Percentiles rank a stretch among this genome's conserved stretches.
Evolutionary conservation across 345 rosid genomes (phyloP).

Genomic region (Eucalyptus erythrocorys): DNA sequence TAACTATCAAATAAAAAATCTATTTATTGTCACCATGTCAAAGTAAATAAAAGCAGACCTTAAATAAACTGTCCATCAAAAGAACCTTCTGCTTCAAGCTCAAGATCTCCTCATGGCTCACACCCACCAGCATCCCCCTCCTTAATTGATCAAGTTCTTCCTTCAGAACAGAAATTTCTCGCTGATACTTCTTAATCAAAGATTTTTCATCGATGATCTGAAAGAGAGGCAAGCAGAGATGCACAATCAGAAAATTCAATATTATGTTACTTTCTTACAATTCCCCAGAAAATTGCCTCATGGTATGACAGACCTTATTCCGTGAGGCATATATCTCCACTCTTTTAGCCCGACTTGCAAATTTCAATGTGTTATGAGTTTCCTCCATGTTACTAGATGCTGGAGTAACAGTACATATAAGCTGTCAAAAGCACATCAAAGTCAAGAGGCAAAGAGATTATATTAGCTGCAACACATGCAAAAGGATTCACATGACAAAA

Average conservation of each 20-base stretch:
- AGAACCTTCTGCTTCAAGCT: conserved; percentile 84
- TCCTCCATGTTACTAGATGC: conserved; percentile 97
- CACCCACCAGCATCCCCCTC: conserved; percentile 78
- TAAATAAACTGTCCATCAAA: not conserved
- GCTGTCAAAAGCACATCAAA: conserved; percentile 29
- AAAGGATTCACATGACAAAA: not conserved
- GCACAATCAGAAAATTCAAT: not conserved
- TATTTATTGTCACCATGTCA: not conserved
- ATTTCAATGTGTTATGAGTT: conserved; percentile 97
- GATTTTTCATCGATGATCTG: conserved; percentile 99
- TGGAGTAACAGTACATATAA: conserved; percentile 97
- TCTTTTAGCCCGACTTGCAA: conserved; percentile 96
- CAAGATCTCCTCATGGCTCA: conserved; percentile 89
- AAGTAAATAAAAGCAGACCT: not conserved
- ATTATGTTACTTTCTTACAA: not conserved
- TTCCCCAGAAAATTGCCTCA: not conserved
- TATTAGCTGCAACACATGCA: not conserved
- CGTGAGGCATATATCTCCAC: conserved; percentile 97
- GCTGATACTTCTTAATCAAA: conserved; percentile 92
- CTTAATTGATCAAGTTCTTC: conserved; percentile 84
- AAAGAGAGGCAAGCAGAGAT: not conserved
- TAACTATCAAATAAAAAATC: conserved; percentile 30
- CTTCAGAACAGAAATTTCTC: conserved; percentile 86
- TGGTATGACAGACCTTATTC: conserved; percentile 53
- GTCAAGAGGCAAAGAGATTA: not conserved